phyloP scores from a whole-genome alignment of 768 basidiomycete genomes.

The Hypholoma fasciculare region DNA sequence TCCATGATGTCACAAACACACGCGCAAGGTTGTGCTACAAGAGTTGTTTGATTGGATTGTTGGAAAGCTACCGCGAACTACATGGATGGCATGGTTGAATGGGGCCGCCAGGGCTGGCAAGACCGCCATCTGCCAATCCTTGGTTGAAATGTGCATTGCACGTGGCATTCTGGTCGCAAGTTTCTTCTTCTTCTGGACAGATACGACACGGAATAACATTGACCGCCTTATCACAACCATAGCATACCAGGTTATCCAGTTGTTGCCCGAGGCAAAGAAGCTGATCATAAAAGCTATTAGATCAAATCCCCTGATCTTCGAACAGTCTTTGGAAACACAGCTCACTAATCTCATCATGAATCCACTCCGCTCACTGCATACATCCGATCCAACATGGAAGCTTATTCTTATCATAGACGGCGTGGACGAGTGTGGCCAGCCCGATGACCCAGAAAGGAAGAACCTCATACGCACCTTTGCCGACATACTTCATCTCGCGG shows the following conservation, averaged over 20 bases:
- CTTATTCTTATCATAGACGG: conserved; percentile 18
- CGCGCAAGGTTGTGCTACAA: conserved; percentile 10
- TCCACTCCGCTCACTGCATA: neutral
- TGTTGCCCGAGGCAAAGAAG: conserved; percentile 9
- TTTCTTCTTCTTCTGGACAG: conserved; percentile 18
- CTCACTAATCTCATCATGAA: conserved; percentile 5
- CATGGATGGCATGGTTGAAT: conserved; percentile 13
- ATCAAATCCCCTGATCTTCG: conserved; percentile 9
- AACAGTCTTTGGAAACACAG: conserved; percentile 8
- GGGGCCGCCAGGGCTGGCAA: conserved; percentile 19
- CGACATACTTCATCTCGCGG: neutral
- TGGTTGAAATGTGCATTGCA: conserved; percentile 12
- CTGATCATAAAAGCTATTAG: conserved; percentile 4
- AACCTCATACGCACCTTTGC: conserved; percentile 7
- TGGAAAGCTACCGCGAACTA: neutral
- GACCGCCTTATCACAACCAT: conserved; percentile 14
- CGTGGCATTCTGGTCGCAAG: neutral
- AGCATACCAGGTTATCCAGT: conserved; percentile 11
- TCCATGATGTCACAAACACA: conserved; percentile 13
- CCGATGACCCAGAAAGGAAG: neutral
- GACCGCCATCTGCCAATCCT: conserved; percentile 17
- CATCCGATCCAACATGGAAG: neutral
- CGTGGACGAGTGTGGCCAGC: conserved; percentile 15
- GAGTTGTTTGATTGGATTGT: conserved; percentile 11
- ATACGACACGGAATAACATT: conserved; percentile 4